Evolutionary conservation across 805 yeast genomes (phyloP).

Genomic region (Yarrowia bubula): DNA sequence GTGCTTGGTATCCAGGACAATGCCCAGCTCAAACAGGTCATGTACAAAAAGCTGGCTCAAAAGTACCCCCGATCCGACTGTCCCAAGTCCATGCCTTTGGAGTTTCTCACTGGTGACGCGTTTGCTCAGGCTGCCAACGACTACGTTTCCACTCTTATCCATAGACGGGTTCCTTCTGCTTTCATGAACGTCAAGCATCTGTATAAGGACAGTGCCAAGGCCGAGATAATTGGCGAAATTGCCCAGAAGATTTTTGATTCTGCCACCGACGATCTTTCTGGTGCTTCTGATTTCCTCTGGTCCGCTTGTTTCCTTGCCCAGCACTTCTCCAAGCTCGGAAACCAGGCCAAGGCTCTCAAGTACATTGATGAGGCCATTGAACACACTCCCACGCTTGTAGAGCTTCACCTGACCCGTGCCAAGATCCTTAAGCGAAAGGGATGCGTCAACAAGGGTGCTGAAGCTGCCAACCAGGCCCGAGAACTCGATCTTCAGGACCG

Average conservation of each 20-base stretch:
- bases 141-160: constrained; percentile 62
- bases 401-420: constrained; percentile 75
- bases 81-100: constrained; percentile 72
- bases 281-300: constrained; percentile 49
- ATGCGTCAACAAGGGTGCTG: constrained; percentile 60
- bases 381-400: constrained; percentile 83
- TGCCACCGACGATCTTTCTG: constrained; percentile 5
- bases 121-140: constrained; percentile 48
- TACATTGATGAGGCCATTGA: constrained; percentile 60
- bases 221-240: constrained; percentile 49
- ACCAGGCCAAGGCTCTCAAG: constrained; percentile 54
- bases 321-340: constrained; percentile 60
- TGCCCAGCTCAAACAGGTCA: constrained; percentile 46
- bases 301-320: constrained; percentile 74
- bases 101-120: constrained; percentile 45
- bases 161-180: constrained; percentile 84
- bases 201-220: constrained; percentile 50
- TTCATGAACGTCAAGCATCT: constrained; percentile 83
- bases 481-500: constrained; percentile 82
- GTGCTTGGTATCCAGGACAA: constrained; percentile 57
- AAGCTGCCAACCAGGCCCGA: constrained; percentile 67
- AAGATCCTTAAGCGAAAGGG: constrained; percentile 73
- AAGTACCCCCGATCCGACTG: constrained; percentile 85
- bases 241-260: constrained; percentile 49
- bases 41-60: constrained; percentile 62